Base-by-base conservation (phyloP, 768 basidiomycete genomes). In the Suillus tomentosus region DNA sequence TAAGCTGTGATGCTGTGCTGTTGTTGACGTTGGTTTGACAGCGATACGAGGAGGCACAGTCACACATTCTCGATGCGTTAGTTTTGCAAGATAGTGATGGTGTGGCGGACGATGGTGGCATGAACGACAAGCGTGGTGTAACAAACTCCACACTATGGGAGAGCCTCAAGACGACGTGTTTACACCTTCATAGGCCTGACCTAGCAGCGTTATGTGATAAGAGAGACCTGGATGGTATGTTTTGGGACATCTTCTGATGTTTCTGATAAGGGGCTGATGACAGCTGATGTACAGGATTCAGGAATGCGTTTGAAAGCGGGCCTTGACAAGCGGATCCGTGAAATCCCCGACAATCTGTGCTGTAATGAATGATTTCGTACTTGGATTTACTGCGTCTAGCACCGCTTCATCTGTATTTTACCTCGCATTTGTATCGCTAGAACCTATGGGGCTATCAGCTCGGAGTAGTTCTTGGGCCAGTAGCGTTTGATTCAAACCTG, bases 51-150 rank as follows among this genome's bases (percentile, higher is more conserved):
- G 92, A 97, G 71, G 95, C 93, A 1, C 91, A 90, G 14, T 87
- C 89, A 24, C 89, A 95, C 66, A 88, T 97, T 54, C 80, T 98
- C 10, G 94, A 96, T 72, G 95, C 96, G 7, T 82, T 99, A 3
- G 82, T 90, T 45, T 79, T 98, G 31, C 97, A 99, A 75, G 92
- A 96, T 65, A 87, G 85, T 57, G 96, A 98, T 69, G 85, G 88
- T 10, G 81, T 89, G n/a, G 70, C 71, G n/a, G 83, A 86, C 37
- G 70, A 73, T 8, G 70, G 72, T 54, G 79, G 79, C 3, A 69
- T 75, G 65, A 82, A 84, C 60, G 82, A 85, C 60, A 79, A 77
- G 48, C 87, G 89, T 47, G 92, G 91, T 9, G 86, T 96, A 54
- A 90, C 88, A 2, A 89, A 91, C 31, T 83, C 82, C 19, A 84